Evolutionary conservation across 805 yeast species (phyloP), one percentile per base, ranked within the genome.

Genomic region (Millerozyma miso): DNA sequence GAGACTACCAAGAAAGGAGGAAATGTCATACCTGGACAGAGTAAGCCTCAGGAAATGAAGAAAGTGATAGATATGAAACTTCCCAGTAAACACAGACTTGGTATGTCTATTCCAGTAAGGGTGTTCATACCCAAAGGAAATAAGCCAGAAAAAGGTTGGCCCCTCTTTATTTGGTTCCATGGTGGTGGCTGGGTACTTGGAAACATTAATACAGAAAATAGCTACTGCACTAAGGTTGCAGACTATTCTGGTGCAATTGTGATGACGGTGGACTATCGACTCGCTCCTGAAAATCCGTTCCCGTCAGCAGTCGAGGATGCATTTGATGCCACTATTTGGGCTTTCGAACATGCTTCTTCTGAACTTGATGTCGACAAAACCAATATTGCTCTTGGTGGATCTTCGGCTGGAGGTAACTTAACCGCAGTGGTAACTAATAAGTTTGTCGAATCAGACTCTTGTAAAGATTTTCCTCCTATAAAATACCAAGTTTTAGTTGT

Each of bases 141-240:
- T 3, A 49, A 55, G 7, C 74, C 73, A 3, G 51, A 34, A 10
- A 54, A 43, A 5, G 73, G 73, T 8, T 67, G 64, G 63, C 74
- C 74, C 8, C 50, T 63, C 16, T 53, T 60, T 31, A 44, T 71
- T 20, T 68, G 65, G 63, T 67, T 50, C 54, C 77, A 71, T 44
- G 77, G 76, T 17, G 76, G 77, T 20, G 76, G 76, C 2, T 71
- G 72, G 69, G 71, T 63, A 1, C 54, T 69, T 14, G 76, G 76
- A 2, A 58, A 58, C 41, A 60, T 71, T 33, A n/a, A 7, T 7
- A n/a, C 17, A 6, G 14, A 32, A 7, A 32, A 32, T 13, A 32
- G 34, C 17, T n/a, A n/a, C 7, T 32, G 14, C 17, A 15, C 14
- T 6, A n/a, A 32, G 14, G 14, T n/a, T 15, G 34, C 17, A n/a